These are phyloP conservation scores for Cyberlindnera veronae DNA, from an alignment of 805 yeast species.

Conservation along the genomic window DNA sequence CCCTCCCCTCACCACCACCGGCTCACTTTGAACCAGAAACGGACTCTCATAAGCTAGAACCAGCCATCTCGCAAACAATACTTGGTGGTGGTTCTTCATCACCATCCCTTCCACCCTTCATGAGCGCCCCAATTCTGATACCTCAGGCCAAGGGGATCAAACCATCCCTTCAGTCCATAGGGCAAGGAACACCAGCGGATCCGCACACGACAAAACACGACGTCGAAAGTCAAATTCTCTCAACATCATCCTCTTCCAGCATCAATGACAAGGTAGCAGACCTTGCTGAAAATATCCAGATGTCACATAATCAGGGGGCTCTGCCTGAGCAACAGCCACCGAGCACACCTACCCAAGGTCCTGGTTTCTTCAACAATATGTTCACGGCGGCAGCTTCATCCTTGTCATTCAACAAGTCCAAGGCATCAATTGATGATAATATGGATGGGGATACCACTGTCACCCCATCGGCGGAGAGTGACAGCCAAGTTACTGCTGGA, in stretches of 20 bases:
- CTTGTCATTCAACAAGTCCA: constrained; percentile 11
- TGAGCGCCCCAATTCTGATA: constrained; percentile 10
- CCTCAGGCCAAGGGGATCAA: constrained; percentile 6
- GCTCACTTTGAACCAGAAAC: too few species aligned
- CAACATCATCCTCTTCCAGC: constrained; percentile 22
- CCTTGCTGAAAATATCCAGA: constrained; percentile 5
- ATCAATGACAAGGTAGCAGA: constrained; percentile 17
- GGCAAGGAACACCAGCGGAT: constrained; percentile 46
- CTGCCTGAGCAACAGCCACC: constrained; percentile 11
- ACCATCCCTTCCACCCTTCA: too few species aligned
- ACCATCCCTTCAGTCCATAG: constrained; percentile 3
- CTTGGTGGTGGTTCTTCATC: too few species aligned
- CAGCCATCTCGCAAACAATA: too few species aligned
- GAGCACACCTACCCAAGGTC: constrained; percentile 18
- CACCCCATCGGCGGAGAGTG: neutral
- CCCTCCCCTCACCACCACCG: too few species aligned
- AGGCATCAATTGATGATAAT: neutral
- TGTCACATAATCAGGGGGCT: constrained; percentile 1
- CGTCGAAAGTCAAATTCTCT: constrained; percentile 32
- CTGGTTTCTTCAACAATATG: constrained; percentile 23
- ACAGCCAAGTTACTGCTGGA: neutral
- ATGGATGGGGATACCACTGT: constrained; percentile 2
- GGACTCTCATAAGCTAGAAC: too few species aligned
- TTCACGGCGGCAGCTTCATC: constrained; percentile 16
- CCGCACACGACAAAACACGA: constrained; percentile 51